Percentiles rank a stretch among this genome's conserved stretches.
Evolutionary conservation across 2,329 filamentous ascomycete genomes (phyloP).

Genomic region (Colletotrichum theobromicola): DNA sequence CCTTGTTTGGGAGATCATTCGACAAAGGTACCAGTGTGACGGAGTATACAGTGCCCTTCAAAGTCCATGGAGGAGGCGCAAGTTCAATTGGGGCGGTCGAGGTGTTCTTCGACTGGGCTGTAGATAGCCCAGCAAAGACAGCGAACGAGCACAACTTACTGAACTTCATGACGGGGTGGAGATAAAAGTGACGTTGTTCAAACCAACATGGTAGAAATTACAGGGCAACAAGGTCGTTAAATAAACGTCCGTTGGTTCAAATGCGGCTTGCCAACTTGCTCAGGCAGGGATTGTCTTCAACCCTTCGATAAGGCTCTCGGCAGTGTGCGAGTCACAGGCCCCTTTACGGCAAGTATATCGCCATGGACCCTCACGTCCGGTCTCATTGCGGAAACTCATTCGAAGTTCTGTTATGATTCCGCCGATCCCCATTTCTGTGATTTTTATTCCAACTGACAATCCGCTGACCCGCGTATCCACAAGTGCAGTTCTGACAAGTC

Average conservation of each 20-base stretch:
- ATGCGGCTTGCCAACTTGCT: too few relatives aligned
- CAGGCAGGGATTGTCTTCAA: neutral
- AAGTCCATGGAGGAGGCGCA: slow-evolving; percentile 22
- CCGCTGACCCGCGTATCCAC: neutral
- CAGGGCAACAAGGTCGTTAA: neutral
- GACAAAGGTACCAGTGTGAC: slow-evolving; percentile 13
- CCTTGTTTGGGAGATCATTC: slow-evolving; percentile 11
- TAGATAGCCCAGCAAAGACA: neutral
- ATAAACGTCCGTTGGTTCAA: neutral
- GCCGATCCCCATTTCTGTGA: neutral
- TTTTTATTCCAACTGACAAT: neutral
- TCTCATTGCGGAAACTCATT: neutral
- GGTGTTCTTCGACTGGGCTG: slow-evolving; percentile 14
- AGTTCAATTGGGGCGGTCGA: slow-evolving; percentile 12
- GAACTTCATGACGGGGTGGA: neutral
- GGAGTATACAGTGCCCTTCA: slow-evolving; percentile 22
- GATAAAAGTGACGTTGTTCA: too few relatives aligned
- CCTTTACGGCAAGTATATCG: neutral
- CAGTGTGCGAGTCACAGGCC: neutral
- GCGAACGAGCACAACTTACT: neutral
- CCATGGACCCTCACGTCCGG: neutral
- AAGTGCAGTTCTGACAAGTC: neutral
- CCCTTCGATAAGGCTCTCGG: neutral
- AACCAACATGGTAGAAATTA: neutral
- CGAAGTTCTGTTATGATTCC: neutral